Conservation (phyloP, 371 early-diverging fungal species). For the Saksenaea vasiformis region DNA sequence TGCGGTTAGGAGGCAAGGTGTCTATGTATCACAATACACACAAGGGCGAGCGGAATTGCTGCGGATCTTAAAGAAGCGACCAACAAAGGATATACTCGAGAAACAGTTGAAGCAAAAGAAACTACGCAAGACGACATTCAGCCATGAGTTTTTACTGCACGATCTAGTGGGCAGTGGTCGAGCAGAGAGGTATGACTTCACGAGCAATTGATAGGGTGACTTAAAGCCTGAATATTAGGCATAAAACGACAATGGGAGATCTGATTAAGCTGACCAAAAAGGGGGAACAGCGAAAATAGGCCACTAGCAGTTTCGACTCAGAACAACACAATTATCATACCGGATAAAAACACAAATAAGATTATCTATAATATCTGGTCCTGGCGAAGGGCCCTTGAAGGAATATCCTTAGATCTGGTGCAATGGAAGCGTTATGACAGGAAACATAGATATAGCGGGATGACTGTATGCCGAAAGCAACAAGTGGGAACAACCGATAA, state of each 20-base stretch:
- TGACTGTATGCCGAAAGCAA: too few species aligned
- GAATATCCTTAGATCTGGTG: too few species aligned
- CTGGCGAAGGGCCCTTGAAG: too few species aligned
- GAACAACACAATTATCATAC: neutral
- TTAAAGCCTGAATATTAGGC: constrained; percentile 8
- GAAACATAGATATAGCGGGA: too few species aligned
- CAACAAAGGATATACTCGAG: constrained; percentile 20
- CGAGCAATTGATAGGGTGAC: neutral
- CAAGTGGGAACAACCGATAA: too few species aligned
- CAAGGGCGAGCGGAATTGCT: constrained; percentile 26
- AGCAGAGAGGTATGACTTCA: constrained; percentile 17
- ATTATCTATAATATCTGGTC: too few species aligned
- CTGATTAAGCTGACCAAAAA: constrained; percentile 32
- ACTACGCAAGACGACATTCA: constrained; percentile 17
- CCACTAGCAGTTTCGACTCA: neutral
- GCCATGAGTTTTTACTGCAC: constrained; percentile 25
- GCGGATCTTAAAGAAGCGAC: constrained; percentile 26
- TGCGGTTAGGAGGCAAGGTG: constrained; percentile 26
- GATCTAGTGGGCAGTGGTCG: constrained; percentile 33
- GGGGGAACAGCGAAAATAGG: constrained; percentile 17
- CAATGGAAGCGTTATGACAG: too few species aligned
- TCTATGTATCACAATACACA: constrained; percentile 22
- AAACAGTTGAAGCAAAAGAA: constrained; percentile 21
- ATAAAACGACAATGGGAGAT: constrained; percentile 35
- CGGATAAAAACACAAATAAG: neutral